A percentile compares a stretch with the other conserved stretches of the same genome.
These are phyloP conservation scores for Albophoma yamanashiensis DNA, from an alignment of 2,329 filamentous ascomycete genomes.

Conservation along the genomic window DNA sequence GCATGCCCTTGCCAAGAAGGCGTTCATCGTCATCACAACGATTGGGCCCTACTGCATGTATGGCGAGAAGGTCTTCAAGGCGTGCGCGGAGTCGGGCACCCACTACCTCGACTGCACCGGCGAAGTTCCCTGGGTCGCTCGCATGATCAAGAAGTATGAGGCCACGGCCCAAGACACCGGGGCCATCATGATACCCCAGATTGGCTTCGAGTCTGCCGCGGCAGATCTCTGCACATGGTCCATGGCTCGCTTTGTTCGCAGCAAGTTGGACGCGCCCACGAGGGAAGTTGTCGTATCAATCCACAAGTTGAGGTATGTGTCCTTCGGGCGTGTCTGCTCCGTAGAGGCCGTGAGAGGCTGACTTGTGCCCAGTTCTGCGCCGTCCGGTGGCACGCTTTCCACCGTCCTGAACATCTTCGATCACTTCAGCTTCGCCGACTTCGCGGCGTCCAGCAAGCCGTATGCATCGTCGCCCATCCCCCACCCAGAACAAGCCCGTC, in stretches of 20 bases:
- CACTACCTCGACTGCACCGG: slow-evolving; percentile 56
- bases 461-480: slow-evolving; percentile 48
- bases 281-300: slow-evolving; percentile 43
- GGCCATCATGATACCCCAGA: slow-evolving; percentile 50
- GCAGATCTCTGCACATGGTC: slow-evolving; percentile 48
- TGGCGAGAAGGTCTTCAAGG: slow-evolving; percentile 49
- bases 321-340: background rate
- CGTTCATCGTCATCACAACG: slow-evolving; percentile 44
- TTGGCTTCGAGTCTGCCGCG: slow-evolving; percentile 51
- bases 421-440: slow-evolving; percentile 34
- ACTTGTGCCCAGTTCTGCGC: slow-evolving; percentile 15
- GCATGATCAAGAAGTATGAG: slow-evolving; percentile 52
- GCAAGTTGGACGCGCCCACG: slow-evolving; percentile 36
- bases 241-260: slow-evolving; percentile 38
- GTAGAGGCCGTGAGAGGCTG: background rate
- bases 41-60: slow-evolving; percentile 48
- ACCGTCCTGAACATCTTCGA: slow-evolving; percentile 54
- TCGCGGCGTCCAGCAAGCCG: slow-evolving; percentile 34
- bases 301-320: slow-evolving; percentile 26
- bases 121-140: slow-evolving; percentile 45
- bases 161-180: slow-evolving; percentile 39
- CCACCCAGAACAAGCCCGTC: slow-evolving; percentile 23
- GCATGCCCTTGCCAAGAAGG: slow-evolving; percentile 40
- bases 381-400: slow-evolving; percentile 57
- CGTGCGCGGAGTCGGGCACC: slow-evolving; percentile 51